These are phyloP conservation scores for Stereum hirsutum DNA, from an alignment of 1,284 basidiomycete species.

Conservation along the genomic window DNA sequence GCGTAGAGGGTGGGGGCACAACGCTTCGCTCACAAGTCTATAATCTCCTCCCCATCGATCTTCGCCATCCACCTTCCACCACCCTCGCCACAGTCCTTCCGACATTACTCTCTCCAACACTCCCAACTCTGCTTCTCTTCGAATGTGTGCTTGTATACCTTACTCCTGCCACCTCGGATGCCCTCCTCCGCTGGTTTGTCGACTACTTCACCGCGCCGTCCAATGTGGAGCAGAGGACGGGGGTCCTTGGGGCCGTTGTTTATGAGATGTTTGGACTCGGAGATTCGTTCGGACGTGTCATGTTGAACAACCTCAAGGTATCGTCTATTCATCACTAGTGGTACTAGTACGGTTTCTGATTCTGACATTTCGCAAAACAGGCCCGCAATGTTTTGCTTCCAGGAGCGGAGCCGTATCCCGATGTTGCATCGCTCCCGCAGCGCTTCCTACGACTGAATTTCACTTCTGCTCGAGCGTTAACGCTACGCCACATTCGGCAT, in stretches of 20 bases:
- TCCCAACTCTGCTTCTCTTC: constrained; percentile 79
- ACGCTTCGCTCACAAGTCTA: constrained; percentile 59
- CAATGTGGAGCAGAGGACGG: not conserved
- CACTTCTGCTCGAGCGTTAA: constrained; percentile 41
- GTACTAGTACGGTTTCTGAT: too few relatives aligned
- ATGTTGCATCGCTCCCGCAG: constrained; percentile 43
- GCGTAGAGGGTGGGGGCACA: constrained; percentile 59
- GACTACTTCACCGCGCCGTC: constrained; percentile 31
- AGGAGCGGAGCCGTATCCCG: constrained; percentile 58
- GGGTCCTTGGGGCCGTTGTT: constrained; percentile 48
- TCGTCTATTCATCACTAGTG: not conserved
- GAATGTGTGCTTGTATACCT: constrained; percentile 95
- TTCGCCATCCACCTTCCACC: constrained; percentile 43
- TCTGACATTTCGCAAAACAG: constrained; percentile 36
- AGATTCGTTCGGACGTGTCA: constrained; percentile 82
- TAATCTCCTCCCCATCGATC: constrained; percentile 68
- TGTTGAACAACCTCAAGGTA: constrained; percentile 81
- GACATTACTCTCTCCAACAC: constrained; percentile 44
- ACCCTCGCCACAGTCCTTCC: constrained; percentile 30
- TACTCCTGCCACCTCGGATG: constrained; percentile 44
- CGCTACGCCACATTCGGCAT: constrained; percentile 60
- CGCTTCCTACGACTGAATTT: constrained; percentile 61
- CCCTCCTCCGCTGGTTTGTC: constrained; percentile 71
- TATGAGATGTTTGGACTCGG: constrained; percentile 89
- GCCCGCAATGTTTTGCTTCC: constrained; percentile 68